A percentile compares a stretch with the other conserved stretches of the same genome.
Evolutionary conservation across 2,329 filamentous ascomycete genomes (phyloP).

Genomic region (Hirsutella rhossiliensis): DNA sequence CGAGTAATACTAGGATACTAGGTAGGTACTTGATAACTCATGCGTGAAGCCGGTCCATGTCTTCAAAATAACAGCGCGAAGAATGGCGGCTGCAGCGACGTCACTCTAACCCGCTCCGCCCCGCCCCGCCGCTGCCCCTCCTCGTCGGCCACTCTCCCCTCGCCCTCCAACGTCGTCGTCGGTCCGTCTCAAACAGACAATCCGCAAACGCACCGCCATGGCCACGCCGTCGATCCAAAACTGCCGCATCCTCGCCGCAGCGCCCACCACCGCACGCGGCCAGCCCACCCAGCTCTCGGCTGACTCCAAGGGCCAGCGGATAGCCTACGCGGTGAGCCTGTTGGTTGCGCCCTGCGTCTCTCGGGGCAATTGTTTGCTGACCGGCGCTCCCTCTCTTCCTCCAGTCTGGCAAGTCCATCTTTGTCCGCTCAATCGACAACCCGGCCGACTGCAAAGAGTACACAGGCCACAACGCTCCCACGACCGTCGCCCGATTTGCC

Average conservation of each 20-base stretch:
- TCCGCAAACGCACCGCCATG: constrained; percentile 15
- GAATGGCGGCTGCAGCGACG: too few species aligned
- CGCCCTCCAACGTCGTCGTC: too few species aligned
- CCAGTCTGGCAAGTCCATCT: constrained; percentile 91
- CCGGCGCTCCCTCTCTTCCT: not conserved
- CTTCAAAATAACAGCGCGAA: too few species aligned
- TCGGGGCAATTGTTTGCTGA: not conserved
- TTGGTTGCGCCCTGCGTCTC: not conserved
- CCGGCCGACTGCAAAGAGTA: constrained; percentile 80
- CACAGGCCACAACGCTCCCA: constrained; percentile 76
- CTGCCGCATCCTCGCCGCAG: constrained; percentile 68
- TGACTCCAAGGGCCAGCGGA: constrained; percentile 79
- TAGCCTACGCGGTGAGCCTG: constrained; percentile 73
- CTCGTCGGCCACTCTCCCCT: too few species aligned
- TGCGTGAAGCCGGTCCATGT: too few species aligned
- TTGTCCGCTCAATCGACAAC: constrained; percentile 87
- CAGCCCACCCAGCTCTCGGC: constrained; percentile 80
- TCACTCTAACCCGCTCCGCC: too few species aligned
- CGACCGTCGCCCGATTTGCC: constrained; percentile 86
- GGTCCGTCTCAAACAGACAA: too few species aligned
- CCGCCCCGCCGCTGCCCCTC: too few species aligned
- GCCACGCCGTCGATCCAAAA: constrained; percentile 37
- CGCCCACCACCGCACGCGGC: constrained; percentile 72
- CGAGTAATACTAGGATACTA: too few species aligned
- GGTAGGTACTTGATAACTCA: too few species aligned